Conservation (phyloP, 805 yeast species). For the Nakazawaea ishiwadae region DNA sequence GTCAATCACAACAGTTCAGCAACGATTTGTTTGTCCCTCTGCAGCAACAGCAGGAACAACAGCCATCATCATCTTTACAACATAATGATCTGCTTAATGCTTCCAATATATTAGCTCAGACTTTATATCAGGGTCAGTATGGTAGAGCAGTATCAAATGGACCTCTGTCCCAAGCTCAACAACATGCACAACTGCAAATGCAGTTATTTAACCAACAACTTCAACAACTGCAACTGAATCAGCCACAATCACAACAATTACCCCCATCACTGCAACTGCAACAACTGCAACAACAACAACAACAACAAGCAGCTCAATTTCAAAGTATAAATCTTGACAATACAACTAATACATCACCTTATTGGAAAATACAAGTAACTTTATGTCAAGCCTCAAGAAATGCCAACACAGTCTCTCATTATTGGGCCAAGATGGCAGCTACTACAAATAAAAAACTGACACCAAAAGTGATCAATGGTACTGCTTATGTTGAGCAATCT, state of each 20-base stretch:
- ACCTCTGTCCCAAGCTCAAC: constrained; percentile 23
- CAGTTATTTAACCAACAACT: constrained; percentile 21
- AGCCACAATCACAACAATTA: constrained; percentile 20
- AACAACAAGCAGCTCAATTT: constrained; percentile 21
- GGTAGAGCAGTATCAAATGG: constrained; percentile 29
- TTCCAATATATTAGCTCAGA: constrained; percentile 33
- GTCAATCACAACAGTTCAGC: constrained; percentile 13
- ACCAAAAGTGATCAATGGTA: constrained; percentile 6
- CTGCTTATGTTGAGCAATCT: constrained; percentile 11
- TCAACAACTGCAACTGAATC: constrained; percentile 16
- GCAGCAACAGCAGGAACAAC: constrained; percentile 19
- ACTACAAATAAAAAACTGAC: constrained; percentile 27
- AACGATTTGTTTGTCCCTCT: constrained; percentile 13
- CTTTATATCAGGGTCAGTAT: constrained; percentile 35
- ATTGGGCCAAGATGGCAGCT: constrained; percentile 82
- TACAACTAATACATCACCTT: constrained; percentile 31
- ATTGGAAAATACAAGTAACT: constrained; percentile 80
- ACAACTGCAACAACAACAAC: constrained; percentile 17
- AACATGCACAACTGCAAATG: constrained; percentile 21
- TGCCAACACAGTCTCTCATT: constrained; percentile 61
- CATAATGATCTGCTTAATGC: constrained; percentile 25
- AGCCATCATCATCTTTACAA: constrained; percentile 14
- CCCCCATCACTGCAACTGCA: constrained; percentile 20
- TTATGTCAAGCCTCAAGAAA: constrained; percentile 67
- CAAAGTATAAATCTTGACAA: constrained; percentile 30